Evolutionary conservation across 169 alveolate genomes (phyloP).

Genomic region (Cryptosporidium canis): DNA sequence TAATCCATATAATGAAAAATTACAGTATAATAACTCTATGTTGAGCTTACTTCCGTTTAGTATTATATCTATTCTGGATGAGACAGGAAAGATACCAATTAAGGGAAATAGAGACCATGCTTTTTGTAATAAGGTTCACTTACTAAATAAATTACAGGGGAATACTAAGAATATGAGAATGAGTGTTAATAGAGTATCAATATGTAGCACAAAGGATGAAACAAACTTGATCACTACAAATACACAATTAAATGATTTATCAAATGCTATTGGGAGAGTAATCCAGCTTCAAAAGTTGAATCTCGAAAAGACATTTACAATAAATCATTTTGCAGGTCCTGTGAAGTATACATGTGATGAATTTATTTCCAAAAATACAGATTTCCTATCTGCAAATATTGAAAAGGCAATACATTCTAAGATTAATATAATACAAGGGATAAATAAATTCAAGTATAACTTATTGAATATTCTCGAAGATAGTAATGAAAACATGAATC

Average conservation of each 20-base stretch:
- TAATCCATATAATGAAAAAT: conserved; percentile 22
- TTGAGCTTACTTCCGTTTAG: conserved; percentile 16
- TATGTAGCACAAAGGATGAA: conserved; percentile 1
- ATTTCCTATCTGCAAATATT: conserved; percentile 75
- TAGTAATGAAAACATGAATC: not conserved
- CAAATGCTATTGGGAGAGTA: conserved; percentile 9
- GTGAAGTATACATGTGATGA: conserved; percentile 76
- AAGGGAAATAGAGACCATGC: conserved; percentile 65
- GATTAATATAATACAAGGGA: conserved; percentile 9
- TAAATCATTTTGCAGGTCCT: conserved; percentile 79
- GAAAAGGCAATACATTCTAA: conserved; percentile 47
- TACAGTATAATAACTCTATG: conserved; percentile 8
- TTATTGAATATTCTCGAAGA: not conserved
- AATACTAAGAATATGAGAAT: conserved; percentile 2
- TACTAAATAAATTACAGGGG: not conserved
- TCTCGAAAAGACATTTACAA: conserved; percentile 75
- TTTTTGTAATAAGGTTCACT: conserved; percentile 55
- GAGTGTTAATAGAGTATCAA: conserved; percentile 20
- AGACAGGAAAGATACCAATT: conserved; percentile 66
- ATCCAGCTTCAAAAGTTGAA: conserved; percentile 46
- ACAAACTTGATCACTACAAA: not conserved
- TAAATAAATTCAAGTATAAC: not conserved
- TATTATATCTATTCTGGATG: conserved; percentile 66
- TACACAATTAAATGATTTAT: not conserved
- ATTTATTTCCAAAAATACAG: conserved; percentile 77